Evolutionary conservation across 805 yeast species (phyloP), one percentile per base, ranked within the genome.

Genomic region (Candida khao-thaluensis): DNA sequence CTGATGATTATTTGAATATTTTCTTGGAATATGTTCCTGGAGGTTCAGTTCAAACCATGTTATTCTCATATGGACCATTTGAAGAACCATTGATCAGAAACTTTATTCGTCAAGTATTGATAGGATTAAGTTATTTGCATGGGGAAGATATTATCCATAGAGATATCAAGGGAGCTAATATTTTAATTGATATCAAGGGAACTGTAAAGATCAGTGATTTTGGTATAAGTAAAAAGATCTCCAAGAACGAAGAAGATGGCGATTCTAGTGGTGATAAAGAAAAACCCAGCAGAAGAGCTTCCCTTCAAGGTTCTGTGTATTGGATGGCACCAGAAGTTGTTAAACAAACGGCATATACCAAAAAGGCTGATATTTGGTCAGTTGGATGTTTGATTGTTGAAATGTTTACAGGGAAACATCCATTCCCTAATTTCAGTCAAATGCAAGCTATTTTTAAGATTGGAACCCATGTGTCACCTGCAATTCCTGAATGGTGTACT

Each of bases 291-390:
- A 60, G 71, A 40, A 75, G 97, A 30, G 90, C 86, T 2, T 88
- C 96, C 0, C 64, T 88, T 38, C 97, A 91, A 61, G 99, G 99
- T 0, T 87, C 96, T 41, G 71, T 91, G 0, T 93, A 83, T 56
- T 93, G 99, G 98, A 93, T 93, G 99, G 98, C 99, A 0, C 99
- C 99, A 0, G 99, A 93, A 58, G 98, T 93, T 7, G 98, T 93
- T 12, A 87, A 89, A 53, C 97, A 90, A 55, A 82, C 86, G 2
- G 86, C 89, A 0, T 86, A 91, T 38, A 91, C 98, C 1, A 81
- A 84, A 26, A 88, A 87, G 60, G 95, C 96, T 0, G 99, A 93
- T 59, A 88, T 93, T 17, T 93, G 99, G 99, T 87, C 96, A 0
- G 83, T 95, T 7, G 99, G 98, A 0, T 93, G 98, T 59, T 73